Percentiles rank a stretch among this genome's conserved stretches.
These are phyloP conservation scores for Tuber brumale DNA, from an alignment of 495 filamentous ascomycete species.

Conservation along the genomic window DNA sequence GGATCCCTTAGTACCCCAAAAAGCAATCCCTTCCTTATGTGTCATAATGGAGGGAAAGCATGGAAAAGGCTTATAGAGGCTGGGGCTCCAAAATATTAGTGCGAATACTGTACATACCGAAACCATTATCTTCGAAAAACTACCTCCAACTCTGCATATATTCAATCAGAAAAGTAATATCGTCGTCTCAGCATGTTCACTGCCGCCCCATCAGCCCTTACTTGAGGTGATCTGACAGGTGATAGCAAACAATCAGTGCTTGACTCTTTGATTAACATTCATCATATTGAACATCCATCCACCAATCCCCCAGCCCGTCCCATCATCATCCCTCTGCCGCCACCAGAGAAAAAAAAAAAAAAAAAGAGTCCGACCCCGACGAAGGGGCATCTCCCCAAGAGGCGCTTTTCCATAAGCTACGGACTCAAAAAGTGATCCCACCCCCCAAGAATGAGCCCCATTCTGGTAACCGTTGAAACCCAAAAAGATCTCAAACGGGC, in stretches of 20 bases:
- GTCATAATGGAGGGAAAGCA: not conserved
- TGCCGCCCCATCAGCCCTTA: conserved; percentile 4
- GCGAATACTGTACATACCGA: not conserved
- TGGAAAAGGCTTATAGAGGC: not conserved
- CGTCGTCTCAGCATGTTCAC: not conserved
- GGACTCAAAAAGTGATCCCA: conserved; percentile 63
- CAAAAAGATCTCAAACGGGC: conserved; percentile 47
- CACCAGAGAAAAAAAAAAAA: conserved; percentile 52
- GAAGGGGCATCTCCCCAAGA: conserved; percentile 54
- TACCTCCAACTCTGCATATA: not conserved
- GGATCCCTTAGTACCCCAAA: not conserved
- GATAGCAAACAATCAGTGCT: conserved; percentile 65
- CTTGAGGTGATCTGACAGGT: conserved; percentile 7
- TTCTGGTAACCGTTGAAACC: conserved; percentile 75
- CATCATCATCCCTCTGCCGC: conserved; percentile 5
- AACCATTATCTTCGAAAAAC: not conserved
- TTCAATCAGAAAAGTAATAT: conserved; percentile 5
- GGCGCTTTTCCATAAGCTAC: conserved; percentile 58
- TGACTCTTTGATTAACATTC: conserved; percentile 98
- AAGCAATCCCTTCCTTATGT: not conserved
- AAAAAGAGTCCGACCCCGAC: conserved; percentile 56
- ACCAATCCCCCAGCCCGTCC: not conserved
- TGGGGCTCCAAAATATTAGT: not conserved
- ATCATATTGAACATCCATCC: conserved; percentile 55
- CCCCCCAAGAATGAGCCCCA: conserved; percentile 99